These are phyloP conservation scores for Limonium bicolor DNA, from an alignment of 148 eudicot genomes.

Conservation along the genomic window DNA sequence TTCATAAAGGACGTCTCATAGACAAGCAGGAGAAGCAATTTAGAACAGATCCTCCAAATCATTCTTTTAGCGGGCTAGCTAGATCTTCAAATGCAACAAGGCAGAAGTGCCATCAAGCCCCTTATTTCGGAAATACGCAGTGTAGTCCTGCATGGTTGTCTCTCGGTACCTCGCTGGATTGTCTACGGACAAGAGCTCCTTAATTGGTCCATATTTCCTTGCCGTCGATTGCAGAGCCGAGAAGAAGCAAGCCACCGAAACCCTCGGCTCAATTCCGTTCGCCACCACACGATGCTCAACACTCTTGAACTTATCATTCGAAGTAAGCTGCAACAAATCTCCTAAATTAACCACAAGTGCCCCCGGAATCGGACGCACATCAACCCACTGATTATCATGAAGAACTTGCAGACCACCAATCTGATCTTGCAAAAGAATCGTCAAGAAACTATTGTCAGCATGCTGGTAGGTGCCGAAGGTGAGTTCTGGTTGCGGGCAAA, in stretches of 20 bases:
- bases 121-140: slow-evolving; percentile 11
- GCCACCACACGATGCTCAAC: slow-evolving; percentile 37
- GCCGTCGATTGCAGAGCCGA: slow-evolving; percentile 9
- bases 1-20: too few relatives aligned
- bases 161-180: slow-evolving; percentile 32
- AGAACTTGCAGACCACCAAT: slow-evolving; percentile 21
- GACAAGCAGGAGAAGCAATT: too few relatives aligned
- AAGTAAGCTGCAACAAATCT: slow-evolving; percentile 30
- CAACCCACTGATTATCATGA: slow-evolving; percentile 12
- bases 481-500: slow-evolving; percentile 22
- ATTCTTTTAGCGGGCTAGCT: too few relatives aligned
- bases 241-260: slow-evolving; percentile 47
- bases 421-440: slow-evolving; percentile 18
- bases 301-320: slow-evolving; percentile 49
- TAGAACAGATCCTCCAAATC: too few relatives aligned
- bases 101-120: slow-evolving; percentile 29
- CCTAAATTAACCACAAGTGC: slow-evolving; percentile 35
- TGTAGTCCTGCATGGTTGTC: slow-evolving; percentile 18
- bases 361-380: slow-evolving; percentile 11
- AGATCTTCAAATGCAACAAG: slow-evolving; percentile 15
- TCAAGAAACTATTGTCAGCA: slow-evolving; percentile 16
- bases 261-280: slow-evolving; percentile 27
- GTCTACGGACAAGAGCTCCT: slow-evolving; percentile 37
- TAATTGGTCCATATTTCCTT: slow-evolving; percentile 36
- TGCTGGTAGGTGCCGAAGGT: slow-evolving; percentile 14